Evolutionary conservation across 805 yeast genomes (phyloP).

Genomic region (Pichia heedii): DNA sequence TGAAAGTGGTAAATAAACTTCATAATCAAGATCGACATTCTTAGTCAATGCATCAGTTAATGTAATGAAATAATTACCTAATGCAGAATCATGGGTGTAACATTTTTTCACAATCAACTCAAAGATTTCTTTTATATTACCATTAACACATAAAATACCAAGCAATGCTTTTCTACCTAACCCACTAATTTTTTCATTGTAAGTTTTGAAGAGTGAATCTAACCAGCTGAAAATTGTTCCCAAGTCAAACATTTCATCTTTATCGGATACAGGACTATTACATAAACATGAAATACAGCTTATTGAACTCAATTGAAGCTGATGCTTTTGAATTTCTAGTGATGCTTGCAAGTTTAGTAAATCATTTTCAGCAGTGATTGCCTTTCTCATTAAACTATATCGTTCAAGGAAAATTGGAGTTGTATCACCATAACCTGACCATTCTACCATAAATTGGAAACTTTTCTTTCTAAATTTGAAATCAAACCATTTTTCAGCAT

Average conservation of each 20-base stretch:
- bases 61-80: conserved; percentile 63
- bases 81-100: conserved; percentile 46
- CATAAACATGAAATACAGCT: conserved; percentile 81
- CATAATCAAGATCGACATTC: conserved; percentile 38
- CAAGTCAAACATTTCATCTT: conserved; percentile 55
- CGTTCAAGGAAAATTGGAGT: conserved; percentile 54
- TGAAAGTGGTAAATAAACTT: conserved; percentile 61
- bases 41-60: conserved; percentile 56
- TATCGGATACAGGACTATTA: conserved; percentile 56
- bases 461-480: conserved; percentile 80
- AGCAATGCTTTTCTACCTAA: conserved; percentile 65
- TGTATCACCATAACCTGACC: conserved; percentile 88
- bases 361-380: conserved; percentile 28
- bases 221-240: conserved; percentile 69
- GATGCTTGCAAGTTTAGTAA: conserved; percentile 55
- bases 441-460: conserved; percentile 74
- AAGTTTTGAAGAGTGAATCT: conserved; percentile 55
- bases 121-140: conserved; percentile 41
- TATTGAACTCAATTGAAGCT: conserved; percentile 60
- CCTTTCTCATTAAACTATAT: conserved; percentile 46
- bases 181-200: conserved; percentile 46
- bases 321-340: conserved; percentile 68
- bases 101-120: conserved; percentile 64
- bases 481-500: conserved; percentile 57
- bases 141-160: conserved; percentile 56